Evolutionary conservation across 2,329 filamentous ascomycete species (phyloP).

Genomic region (Fusarium multiceps): DNA sequence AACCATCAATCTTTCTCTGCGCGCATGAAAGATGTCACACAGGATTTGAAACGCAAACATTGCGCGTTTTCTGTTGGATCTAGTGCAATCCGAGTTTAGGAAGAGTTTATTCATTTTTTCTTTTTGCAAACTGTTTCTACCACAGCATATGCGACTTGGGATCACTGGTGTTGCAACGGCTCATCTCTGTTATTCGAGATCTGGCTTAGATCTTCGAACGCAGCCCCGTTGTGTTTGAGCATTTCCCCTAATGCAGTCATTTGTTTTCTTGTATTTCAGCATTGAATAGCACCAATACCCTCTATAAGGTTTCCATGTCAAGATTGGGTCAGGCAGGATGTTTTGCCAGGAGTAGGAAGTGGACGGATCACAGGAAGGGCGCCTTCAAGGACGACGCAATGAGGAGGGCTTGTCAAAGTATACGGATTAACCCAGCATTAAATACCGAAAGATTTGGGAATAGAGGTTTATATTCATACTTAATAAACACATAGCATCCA

Average conservation of each 20-base stretch:
- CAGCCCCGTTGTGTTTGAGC: not conserved
- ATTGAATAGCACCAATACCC: constrained; percentile 28
- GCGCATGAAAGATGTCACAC: constrained; percentile 26
- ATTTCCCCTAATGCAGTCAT: constrained; percentile 5
- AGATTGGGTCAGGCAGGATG: constrained; percentile 9
- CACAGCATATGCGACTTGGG: constrained; percentile 6
- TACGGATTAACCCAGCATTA: not conserved
- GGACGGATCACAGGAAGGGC: not conserved
- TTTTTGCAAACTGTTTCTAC: constrained; percentile 11
- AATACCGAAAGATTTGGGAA: not conserved
- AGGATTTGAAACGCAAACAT: constrained; percentile 25
- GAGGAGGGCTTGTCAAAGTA: not conserved
- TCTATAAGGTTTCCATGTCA: constrained; percentile 8
- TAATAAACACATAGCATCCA: constrained; percentile 7
- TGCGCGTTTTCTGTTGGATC: constrained; percentile 15
- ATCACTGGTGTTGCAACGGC: constrained; percentile 8
- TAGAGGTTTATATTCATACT: not conserved
- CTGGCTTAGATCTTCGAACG: not conserved
- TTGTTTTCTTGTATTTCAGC: constrained; percentile 3
- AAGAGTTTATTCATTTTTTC: constrained; percentile 14
- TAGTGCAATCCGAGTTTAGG: not conserved
- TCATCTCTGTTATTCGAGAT: not conserved
- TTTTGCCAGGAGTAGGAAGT: not conserved
- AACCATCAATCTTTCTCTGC: constrained; percentile 19
- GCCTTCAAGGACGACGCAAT: not conserved